A percentile compares a stretch with the other conserved stretches of the same genome.
Conservation (phyloP, 2,329 filamentous ascomycete species). For the Coniella vitis region DNA sequence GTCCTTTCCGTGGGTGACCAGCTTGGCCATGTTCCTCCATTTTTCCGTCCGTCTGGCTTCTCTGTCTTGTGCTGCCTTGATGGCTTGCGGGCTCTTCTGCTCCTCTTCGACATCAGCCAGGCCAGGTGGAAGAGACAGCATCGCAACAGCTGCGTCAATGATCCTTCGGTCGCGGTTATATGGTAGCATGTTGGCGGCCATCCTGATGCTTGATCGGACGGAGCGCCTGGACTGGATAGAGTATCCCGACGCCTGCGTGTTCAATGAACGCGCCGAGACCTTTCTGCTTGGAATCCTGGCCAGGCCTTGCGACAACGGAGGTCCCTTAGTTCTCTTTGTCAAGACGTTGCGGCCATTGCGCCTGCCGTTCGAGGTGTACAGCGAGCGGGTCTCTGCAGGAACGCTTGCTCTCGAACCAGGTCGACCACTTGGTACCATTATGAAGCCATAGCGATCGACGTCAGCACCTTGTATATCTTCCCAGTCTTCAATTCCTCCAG, state of each 20-base stretch:
- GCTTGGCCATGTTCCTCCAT: conserved; percentile 60
- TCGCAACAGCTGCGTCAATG: conserved; percentile 61
- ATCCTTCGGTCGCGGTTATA: conserved; percentile 54
- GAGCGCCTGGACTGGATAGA: conserved; percentile 46
- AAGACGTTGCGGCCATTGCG: conserved; percentile 42
- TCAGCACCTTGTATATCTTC: conserved; percentile 54
- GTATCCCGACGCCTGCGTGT: conserved; percentile 48
- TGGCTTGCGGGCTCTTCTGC: conserved; percentile 43
- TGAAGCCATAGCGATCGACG: conserved; percentile 65
- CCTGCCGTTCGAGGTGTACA: conserved; percentile 38
- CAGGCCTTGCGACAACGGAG: conserved; percentile 28
- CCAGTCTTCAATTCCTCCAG: conserved; percentile 60
- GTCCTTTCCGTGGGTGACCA: conserved; percentile 42
- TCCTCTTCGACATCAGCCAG: conserved; percentile 51
- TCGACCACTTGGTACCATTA: conserved; percentile 35
- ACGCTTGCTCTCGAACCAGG: conserved; percentile 32
- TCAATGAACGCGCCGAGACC: conserved; percentile 50
- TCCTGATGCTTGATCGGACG: conserved; percentile 47
- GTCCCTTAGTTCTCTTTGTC: conserved; percentile 31
- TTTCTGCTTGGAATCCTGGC: conserved; percentile 46
- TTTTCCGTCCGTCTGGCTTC: conserved; percentile 59
- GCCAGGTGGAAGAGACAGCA: conserved; percentile 54
- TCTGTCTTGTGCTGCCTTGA: conserved; percentile 53
- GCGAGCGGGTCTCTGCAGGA: conserved; percentile 22
- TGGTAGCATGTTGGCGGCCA: conserved; percentile 52